phyloP scores from a whole-genome alignment of 352 stramenopile species.

The Pythium periplocum region DNA sequence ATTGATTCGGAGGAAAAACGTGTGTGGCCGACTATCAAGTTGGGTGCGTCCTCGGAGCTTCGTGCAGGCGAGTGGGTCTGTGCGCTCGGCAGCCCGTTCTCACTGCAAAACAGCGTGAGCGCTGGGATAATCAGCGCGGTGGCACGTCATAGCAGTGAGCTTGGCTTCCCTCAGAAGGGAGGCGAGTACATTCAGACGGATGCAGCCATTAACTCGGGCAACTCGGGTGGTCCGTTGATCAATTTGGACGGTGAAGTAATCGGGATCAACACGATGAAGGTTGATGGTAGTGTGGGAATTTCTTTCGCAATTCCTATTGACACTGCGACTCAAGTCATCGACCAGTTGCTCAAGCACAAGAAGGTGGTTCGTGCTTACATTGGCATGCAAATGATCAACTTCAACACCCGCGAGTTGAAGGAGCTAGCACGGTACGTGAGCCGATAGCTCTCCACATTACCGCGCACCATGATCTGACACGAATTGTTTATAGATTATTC shows the following conservation, averaged over 20 bases:
- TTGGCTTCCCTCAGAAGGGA: constrained; percentile 74
- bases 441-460: not conserved
- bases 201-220: constrained; percentile 91
- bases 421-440: constrained; percentile 45
- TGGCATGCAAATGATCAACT: constrained; percentile 90
- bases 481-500: constrained; percentile 32
- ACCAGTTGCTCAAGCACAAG: constrained; percentile 83
- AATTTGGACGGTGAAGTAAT: constrained; percentile 92
- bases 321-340: constrained; percentile 84
- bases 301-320: constrained; percentile 93
- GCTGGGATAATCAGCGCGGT: constrained; percentile 90
- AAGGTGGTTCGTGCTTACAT: constrained; percentile 89
- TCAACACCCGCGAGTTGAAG: constrained; percentile 59
- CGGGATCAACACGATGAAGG: constrained; percentile 94
- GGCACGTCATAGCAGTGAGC: constrained; percentile 83
- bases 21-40: constrained; percentile 64
- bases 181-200: constrained; percentile 93
- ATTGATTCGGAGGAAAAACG: constrained; percentile 52
- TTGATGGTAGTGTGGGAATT: constrained; percentile 86
- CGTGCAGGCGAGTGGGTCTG: constrained; percentile 91
- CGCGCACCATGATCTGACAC: not conserved
- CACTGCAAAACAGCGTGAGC: constrained; percentile 89
- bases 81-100: constrained; percentile 88
- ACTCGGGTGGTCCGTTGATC: constrained; percentile 91
- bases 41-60: constrained; percentile 70